Percentiles rank a stretch among this genome's conserved stretches.
Evolutionary conservation across 306 rosid genomes (phyloP).

Genomic region (Dalbergia cochinchinensis): DNA sequence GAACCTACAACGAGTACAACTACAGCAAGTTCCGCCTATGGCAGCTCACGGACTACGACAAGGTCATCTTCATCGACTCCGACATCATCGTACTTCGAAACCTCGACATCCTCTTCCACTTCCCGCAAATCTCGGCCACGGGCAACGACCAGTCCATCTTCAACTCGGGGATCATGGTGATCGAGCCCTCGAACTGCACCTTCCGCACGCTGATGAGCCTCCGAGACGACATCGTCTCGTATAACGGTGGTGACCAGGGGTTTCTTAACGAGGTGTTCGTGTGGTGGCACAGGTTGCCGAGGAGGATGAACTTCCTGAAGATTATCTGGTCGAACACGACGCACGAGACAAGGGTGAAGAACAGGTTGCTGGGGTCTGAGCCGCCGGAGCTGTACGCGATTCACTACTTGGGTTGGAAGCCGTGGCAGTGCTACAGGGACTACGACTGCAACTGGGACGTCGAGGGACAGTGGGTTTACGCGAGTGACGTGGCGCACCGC

Average conservation of each 20-base stretch:
- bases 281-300: slow-evolving; percentile 93
- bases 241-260: slow-evolving; percentile 95
- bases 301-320: slow-evolving; percentile 79
- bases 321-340: slow-evolving; percentile 80
- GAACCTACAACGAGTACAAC: slow-evolving; percentile 86
- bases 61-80: slow-evolving; percentile 78
- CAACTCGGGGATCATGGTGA: slow-evolving; percentile 89
- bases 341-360: slow-evolving; percentile 54
- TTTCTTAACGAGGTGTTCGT: slow-evolving; percentile 80
- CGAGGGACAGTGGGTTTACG: slow-evolving; percentile 64
- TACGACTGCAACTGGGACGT: slow-evolving; percentile 85
- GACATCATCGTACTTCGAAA: slow-evolving; percentile 78
- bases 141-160: slow-evolving; percentile 81
- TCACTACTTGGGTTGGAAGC: slow-evolving; percentile 82
- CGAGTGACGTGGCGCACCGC: slow-evolving; percentile 81
- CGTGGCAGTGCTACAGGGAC: slow-evolving; percentile 84
- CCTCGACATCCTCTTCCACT: slow-evolving; percentile 81
- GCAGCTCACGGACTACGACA: slow-evolving; percentile 81
- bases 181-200: slow-evolving; percentile 86
- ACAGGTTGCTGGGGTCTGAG: slow-evolving; percentile 69
- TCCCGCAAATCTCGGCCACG: slow-evolving; percentile 77
- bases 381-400: slow-evolving; percentile 70
- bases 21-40: slow-evolving; percentile 91
- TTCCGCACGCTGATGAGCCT: slow-evolving; percentile 60
- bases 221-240: slow-evolving; percentile 64